Evolutionary conservation across 2,329 filamentous ascomycete species (phyloP).

Genomic region (Aspergillus sp.): DNA sequence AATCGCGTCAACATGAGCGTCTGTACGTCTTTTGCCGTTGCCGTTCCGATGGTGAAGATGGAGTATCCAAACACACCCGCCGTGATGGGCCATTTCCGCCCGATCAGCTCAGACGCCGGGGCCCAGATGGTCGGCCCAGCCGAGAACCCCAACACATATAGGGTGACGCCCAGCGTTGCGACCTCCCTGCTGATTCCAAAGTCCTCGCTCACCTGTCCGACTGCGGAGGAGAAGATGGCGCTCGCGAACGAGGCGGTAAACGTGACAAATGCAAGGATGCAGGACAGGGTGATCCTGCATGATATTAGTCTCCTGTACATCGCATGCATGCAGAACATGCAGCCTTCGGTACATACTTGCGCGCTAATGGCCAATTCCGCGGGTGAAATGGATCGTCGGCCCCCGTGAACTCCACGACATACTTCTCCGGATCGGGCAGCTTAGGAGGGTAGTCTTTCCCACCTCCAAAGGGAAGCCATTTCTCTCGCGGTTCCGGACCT

Average conservation of each 20-base stretch:
- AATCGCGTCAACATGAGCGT: constrained; percentile 46
- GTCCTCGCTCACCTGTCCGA: constrained; percentile 49
- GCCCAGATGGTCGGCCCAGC: constrained; percentile 63
- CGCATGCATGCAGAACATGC: too few species aligned
- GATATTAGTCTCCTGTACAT: too few species aligned
- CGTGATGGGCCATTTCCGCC: constrained; percentile 52
- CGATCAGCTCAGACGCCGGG: constrained; percentile 60
- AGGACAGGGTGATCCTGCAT: constrained; percentile 14
- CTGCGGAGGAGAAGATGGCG: constrained; percentile 69
- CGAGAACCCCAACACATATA: constrained; percentile 54
- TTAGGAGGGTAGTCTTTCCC: constrained; percentile 30
- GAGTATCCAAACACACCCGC: constrained; percentile 42
- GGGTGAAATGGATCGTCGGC: constrained; percentile 45
- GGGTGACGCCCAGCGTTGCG: constrained; percentile 44
- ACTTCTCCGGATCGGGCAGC: constrained; percentile 52
- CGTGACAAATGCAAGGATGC: constrained; percentile 43
- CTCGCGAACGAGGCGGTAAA: constrained; percentile 50
- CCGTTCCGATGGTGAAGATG: constrained; percentile 47
- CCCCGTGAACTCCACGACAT: constrained; percentile 55
- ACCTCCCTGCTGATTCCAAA: constrained; percentile 48
- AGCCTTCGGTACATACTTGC: background rate
- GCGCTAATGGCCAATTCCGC: background rate
- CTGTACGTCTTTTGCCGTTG: constrained; percentile 40
- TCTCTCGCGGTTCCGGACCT: constrained; percentile 16
- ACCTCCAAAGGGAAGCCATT: constrained; percentile 28